Evolutionary conservation across 2,329 filamentous ascomycete species (phyloP).

Genomic region (Scolecobasidium constrictum): DNA sequence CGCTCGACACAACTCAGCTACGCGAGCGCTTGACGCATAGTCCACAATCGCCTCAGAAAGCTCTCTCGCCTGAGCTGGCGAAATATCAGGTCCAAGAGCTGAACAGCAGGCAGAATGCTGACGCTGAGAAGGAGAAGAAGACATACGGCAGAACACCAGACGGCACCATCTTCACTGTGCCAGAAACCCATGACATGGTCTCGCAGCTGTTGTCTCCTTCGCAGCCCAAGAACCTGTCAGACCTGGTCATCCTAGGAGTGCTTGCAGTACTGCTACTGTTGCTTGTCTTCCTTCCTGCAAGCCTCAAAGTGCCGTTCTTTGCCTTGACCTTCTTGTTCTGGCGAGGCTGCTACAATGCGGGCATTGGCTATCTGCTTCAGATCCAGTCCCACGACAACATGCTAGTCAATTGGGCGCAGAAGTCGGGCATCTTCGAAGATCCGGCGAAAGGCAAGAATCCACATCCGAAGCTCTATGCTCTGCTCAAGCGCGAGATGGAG

Average conservation of each 20-base stretch:
- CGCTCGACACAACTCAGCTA: conserved; percentile 3
- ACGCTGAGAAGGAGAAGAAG: conserved; percentile 7
- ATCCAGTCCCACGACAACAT: conserved; percentile 83
- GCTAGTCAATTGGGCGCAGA: conserved; percentile 77
- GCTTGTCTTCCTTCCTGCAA: conserved; percentile 61
- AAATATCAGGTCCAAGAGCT: conserved; percentile 2
- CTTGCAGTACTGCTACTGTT: conserved; percentile 63
- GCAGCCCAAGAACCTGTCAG: conserved; percentile 90
- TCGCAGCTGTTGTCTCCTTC: conserved; percentile 90
- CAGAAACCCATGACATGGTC: conserved; percentile 97
- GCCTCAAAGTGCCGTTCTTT: conserved; percentile 64
- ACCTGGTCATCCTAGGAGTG: conserved; percentile 67
- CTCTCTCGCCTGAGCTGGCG: conserved; percentile 1
- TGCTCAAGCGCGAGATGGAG: conserved; percentile 83
- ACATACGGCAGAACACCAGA: conserved; percentile 11
- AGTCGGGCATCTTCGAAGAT: conserved; percentile 76
- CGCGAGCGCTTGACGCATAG: conserved; percentile 2
- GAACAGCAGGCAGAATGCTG: neutral
- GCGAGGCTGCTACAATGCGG: conserved; percentile 84
- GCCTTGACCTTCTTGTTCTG: conserved; percentile 82
- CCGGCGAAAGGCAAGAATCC: conserved; percentile 73
- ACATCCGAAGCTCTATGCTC: conserved; percentile 67
- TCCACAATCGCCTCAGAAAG: neutral
- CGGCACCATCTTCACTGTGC: conserved; percentile 70
- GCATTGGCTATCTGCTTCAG: conserved; percentile 81